Percentiles rank a stretch among this genome's conserved stretches.
These are phyloP conservation scores for Dictyostelium brefeldianum DNA, from an alignment of 78 protist genomes.

Conservation along the genomic window DNA sequence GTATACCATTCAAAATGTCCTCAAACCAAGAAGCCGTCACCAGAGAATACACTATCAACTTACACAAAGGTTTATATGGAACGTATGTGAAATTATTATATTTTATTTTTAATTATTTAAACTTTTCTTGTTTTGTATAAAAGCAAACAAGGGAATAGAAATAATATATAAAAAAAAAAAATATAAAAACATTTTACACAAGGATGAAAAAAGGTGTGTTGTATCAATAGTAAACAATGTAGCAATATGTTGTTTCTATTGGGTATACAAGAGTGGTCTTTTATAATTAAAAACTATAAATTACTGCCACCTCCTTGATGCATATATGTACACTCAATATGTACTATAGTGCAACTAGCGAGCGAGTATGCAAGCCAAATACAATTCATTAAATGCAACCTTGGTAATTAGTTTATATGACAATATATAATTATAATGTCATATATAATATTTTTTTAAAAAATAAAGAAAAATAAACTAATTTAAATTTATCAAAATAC, in stretches of 20 bases:
- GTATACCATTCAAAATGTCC: slow-evolving; percentile 43
- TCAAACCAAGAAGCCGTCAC: slow-evolving; percentile 68
- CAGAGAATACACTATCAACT: slow-evolving; percentile 94
- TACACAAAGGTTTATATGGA: slow-evolving; percentile 92
- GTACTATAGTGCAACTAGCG: no score
- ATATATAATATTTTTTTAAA: no score
- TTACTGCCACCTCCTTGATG: slow-evolving; percentile 11
- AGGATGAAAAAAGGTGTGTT: slow-evolving; percentile 6
- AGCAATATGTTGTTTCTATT: background rate
- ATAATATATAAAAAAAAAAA: no score
- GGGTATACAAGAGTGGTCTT: slow-evolving; percentile 20
- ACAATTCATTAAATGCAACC: no score
- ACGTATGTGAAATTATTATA: slow-evolving; percentile 66
- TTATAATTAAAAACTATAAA: background rate
- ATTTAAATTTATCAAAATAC: background rate
- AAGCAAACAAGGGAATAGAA: no score
- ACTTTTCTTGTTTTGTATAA: no score
- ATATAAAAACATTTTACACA: background rate
- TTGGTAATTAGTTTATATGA: no score
- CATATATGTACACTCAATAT: no score
- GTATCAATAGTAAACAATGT: background rate
- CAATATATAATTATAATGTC: no score
- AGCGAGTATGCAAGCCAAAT: no score
- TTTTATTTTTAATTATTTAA: no score
- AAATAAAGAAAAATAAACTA: background rate